Evolutionary conservation across 495 filamentous ascomycete genomes (phyloP), one percentile per base, ranked within the genome.

Genomic region (Hypomontagnella monticulosa): DNA sequence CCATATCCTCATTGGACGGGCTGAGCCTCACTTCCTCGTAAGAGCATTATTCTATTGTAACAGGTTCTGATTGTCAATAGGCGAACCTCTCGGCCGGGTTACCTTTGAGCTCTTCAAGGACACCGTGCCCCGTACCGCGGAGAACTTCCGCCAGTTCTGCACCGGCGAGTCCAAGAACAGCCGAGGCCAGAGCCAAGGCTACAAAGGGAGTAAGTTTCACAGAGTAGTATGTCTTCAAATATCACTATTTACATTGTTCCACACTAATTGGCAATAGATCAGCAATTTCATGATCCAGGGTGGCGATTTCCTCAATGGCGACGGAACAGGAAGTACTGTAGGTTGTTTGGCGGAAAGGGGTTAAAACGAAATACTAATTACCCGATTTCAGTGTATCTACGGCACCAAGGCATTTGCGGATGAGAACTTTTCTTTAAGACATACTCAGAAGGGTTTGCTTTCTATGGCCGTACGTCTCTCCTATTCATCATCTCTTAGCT

Each of bases 61-160:
- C 19, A 18, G 2, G 18, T 47, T 57, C 66, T 57, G 41, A 56
- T 19, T 11, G 30, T 33, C 15, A 30, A 4, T 48, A 97, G 94
- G 93, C 37, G 93, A 97, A 67, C 87, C 92, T 18, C 85, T 99
- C 15, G 96, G 96, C 58, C 88, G 94, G 30, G 87, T 99, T 64
- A 95, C 93, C 70, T 93, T 99, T 75, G 92, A 97, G 76, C 89
- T 99, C 60, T 97, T 93, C 82, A 87, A 89, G 40, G 83, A 95
- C 72, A 79, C 88, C 6, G 91, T 91, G 0, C 96, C 95, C 30
- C 86, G 87, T 61, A 98, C 95, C 4, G 93, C 94, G 14, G 95
- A 97, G 78, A 98, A 99, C 78, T 97, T 99, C 75, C 91, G 94
- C 11, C 92, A 96, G 73, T 96, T 96, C 78, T 98, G 96, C 78